Evolutionary conservation across 2,329 filamentous ascomycete genomes (phyloP).

Genomic region (Aspergillus pseudonomiae): DNA sequence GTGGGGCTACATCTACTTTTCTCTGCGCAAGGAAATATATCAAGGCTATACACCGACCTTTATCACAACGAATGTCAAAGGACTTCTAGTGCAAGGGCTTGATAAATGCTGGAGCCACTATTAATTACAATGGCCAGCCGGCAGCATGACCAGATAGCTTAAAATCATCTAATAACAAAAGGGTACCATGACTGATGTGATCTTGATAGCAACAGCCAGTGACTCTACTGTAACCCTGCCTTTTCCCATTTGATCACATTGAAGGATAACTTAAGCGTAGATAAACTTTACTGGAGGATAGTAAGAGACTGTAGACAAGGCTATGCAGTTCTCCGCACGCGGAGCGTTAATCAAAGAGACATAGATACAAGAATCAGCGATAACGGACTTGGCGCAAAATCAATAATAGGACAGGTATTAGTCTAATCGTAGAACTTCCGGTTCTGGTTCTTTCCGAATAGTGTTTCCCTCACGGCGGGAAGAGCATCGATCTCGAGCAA

Average conservation of each 20-base stretch:
- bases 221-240: too few relatives aligned
- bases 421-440: constrained; percentile 88
- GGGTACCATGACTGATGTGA: background rate
- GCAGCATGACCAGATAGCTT: background rate
- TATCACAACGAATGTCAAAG: background rate
- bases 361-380: constrained; percentile 22
- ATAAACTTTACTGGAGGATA: background rate
- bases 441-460: constrained; percentile 95
- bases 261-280: background rate
- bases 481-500: constrained; percentile 83
- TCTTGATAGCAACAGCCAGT: background rate
- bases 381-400: constrained; percentile 9
- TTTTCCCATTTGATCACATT: background rate
- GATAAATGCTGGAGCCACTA: background rate
- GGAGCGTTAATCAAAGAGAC: constrained; percentile 11
- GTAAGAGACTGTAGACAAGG: constrained; percentile 18
- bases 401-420: constrained; percentile 24
- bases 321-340: constrained; percentile 20
- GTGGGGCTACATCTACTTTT: background rate
- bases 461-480: constrained; percentile 77
- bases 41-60: background rate
- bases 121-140: background rate
- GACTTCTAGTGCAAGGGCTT: background rate
- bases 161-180: background rate
- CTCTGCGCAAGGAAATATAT: background rate